Conservation (phyloP, 176 grass and related monocot species). For the Coix lacrymajobi region DNA sequence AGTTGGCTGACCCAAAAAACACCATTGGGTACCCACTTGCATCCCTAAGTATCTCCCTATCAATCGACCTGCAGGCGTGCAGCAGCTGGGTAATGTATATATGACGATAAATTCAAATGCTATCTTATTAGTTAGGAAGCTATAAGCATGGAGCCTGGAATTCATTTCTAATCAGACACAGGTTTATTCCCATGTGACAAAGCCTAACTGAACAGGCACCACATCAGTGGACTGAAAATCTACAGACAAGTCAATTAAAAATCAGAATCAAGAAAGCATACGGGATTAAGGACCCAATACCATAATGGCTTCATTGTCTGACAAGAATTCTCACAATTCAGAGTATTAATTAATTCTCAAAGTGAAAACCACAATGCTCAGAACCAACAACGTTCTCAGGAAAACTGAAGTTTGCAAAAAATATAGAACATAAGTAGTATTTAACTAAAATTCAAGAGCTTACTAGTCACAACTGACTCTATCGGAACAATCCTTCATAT, state of each 20-base stretch:
- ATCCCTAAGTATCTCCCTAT: neutral
- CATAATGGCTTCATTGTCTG: neutral
- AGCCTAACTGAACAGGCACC: neutral
- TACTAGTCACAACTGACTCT: neutral
- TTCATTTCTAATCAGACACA: neutral
- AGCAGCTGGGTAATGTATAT: neutral
- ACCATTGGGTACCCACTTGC: no score
- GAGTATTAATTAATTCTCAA: neutral
- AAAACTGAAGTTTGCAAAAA: neutral
- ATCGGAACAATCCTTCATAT: neutral
- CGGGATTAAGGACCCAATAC: neutral
- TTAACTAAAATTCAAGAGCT: neutral
- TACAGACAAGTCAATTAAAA: neutral
- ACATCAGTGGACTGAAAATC: neutral
- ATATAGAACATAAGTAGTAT: no score
- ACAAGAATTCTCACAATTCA: neutral
- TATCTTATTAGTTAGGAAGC: neutral
- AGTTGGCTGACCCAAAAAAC: no score
- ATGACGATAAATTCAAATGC: neutral
- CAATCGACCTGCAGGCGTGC: neutral
- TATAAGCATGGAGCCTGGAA: neutral
- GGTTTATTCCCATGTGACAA: neutral
- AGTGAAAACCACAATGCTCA: neutral
- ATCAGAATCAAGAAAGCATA: neutral
- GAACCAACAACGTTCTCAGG: neutral